A percentile compares a stretch with the other conserved stretches of the same genome.
These are phyloP conservation scores for Cryptococcus sp. DNA, from an alignment of 1,284 basidiomycete species.

Conservation along the genomic window DNA sequence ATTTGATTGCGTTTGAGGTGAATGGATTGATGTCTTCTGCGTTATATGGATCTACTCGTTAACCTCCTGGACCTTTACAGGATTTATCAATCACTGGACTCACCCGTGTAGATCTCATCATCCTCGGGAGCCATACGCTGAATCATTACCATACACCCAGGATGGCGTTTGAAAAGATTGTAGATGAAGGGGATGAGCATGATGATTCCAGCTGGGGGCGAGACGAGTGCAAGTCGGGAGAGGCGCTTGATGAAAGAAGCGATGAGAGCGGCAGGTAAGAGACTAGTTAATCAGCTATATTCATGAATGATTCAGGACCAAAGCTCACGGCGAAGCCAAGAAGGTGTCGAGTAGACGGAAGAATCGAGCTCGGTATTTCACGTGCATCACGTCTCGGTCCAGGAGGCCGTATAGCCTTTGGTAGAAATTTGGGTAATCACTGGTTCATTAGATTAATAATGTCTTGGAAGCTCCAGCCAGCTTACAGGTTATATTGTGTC, in stretches of 20 bases:
- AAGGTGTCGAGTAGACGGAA: slow-evolving; percentile 90
- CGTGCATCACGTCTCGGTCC: slow-evolving; percentile 79
- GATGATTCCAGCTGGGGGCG: slow-evolving; percentile 85
- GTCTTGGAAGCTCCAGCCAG: no score
- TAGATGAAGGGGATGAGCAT: slow-evolving; percentile 91
- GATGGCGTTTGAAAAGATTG: slow-evolving; percentile 90
- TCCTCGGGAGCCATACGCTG: slow-evolving; percentile 56
- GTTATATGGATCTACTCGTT: slow-evolving; percentile 63
- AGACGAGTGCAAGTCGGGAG: slow-evolving; percentile 72
- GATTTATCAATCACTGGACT: not conserved
- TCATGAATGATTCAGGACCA: not conserved
- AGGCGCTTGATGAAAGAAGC: slow-evolving; percentile 94
- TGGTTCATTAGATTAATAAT: slow-evolving; percentile 45
- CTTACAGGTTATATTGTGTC: slow-evolving; percentile 86
- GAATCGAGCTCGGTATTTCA: slow-evolving; percentile 89
- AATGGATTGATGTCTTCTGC: slow-evolving; percentile 67
- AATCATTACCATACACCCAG: slow-evolving; percentile 86
- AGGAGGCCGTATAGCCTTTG: slow-evolving; percentile 86
- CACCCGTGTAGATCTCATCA: slow-evolving; percentile 29
- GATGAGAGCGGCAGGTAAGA: slow-evolving; percentile 79
- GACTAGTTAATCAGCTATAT: slow-evolving; percentile 51
- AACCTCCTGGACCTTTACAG: not conserved
- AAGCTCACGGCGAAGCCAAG: slow-evolving; percentile 75
- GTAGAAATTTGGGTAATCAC: slow-evolving; percentile 96
- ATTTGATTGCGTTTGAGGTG: slow-evolving; percentile 72